Conservation (phyloP, 2,329 filamentous ascomycete species). For the Lecanicillium sp. region DNA sequence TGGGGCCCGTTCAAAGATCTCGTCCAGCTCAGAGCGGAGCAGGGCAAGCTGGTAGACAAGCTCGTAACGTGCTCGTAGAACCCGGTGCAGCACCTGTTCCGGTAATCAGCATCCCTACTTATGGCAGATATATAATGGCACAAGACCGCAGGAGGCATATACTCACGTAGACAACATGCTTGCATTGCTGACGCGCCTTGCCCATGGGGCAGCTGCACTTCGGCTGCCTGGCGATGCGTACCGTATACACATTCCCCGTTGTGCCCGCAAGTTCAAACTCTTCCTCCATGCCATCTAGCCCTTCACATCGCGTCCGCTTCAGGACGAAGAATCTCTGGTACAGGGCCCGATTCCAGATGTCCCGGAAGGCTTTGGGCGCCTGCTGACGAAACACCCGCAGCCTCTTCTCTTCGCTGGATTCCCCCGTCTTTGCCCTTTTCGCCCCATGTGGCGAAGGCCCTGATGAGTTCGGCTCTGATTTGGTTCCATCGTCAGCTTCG, state of each 20-base stretch:
- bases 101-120: too few relatives aligned
- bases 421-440: too few relatives aligned
- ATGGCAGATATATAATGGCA: background rate
- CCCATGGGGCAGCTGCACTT: constrained; percentile 50
- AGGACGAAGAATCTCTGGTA: constrained; percentile 41
- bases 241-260: constrained; percentile 58
- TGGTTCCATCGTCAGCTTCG: too few relatives aligned
- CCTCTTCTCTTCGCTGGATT: constrained; percentile 23
- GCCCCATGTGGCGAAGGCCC: too few relatives aligned
- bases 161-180: constrained; percentile 53
- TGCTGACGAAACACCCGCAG: constrained; percentile 23
- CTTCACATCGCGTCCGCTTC: constrained; percentile 27
- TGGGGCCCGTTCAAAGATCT: constrained; percentile 49
- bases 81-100: constrained; percentile 51
- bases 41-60: constrained; percentile 57
- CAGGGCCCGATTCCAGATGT: constrained; percentile 30
- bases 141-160: background rate
- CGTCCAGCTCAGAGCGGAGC: constrained; percentile 47
- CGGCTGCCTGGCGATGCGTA: constrained; percentile 43
- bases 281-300: constrained; percentile 36
- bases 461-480: too few relatives aligned
- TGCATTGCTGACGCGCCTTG: constrained; percentile 50
- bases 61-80: constrained; percentile 48
- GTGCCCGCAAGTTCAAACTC: constrained; percentile 52
- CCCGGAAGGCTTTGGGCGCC: constrained; percentile 26